These are phyloP conservation scores for Fusarium sp. DNA, from an alignment of 2,329 filamentous ascomycete species.

Conservation along the genomic window DNA sequence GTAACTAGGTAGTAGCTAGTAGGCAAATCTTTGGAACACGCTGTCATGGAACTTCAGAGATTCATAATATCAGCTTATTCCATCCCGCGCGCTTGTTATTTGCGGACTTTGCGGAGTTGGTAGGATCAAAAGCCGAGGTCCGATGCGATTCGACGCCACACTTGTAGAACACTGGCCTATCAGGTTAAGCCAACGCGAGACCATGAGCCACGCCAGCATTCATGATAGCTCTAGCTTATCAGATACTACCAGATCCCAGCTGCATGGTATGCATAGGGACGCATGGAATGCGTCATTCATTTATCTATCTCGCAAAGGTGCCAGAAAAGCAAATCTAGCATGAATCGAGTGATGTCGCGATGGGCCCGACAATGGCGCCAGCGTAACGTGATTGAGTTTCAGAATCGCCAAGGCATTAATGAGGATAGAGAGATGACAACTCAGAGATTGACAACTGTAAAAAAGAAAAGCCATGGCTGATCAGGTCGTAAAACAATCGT, in stretches of 20 bases:
- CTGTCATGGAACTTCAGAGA: constrained; percentile 6
- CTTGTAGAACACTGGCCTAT: constrained; percentile 8
- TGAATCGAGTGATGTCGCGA: constrained; percentile 9
- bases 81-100: constrained; percentile 22
- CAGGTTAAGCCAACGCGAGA: constrained; percentile 7
- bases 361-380: constrained; percentile 7
- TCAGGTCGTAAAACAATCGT: constrained; percentile 10
- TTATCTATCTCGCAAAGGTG: constrained; percentile 14
- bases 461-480: not conserved
- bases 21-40: constrained; percentile 6
- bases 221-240: constrained; percentile 37
- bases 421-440: not conserved
- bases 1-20: not conserved
- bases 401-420: not conserved
- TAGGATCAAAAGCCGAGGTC: constrained; percentile 15
- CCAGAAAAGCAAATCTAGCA: constrained; percentile 8
- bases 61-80: constrained; percentile 6
- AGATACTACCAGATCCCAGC: constrained; percentile 37
- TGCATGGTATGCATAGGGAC: constrained; percentile 20
- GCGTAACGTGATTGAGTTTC: not conserved
- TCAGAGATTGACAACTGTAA: constrained; percentile 12
- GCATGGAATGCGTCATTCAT: constrained; percentile 38
- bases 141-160: constrained; percentile 18
- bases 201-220: constrained; percentile 27
- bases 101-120: constrained; percentile 36